phyloP scores from a whole-genome alignment of 345 rosid genomes.

The Eucalyptus caleyi region DNA sequence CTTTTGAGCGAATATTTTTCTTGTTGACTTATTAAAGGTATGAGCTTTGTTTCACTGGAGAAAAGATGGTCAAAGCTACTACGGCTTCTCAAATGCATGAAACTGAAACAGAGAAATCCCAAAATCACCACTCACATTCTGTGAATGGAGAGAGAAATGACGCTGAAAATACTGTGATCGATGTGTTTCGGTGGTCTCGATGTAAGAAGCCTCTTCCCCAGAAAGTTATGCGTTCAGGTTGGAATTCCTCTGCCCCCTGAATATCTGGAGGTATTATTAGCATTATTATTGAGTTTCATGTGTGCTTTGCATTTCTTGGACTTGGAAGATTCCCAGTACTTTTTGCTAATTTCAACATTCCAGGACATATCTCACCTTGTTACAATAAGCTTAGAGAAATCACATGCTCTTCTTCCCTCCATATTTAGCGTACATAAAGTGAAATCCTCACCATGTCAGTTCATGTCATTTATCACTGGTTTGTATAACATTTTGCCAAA shows the following conservation, averaged over 20 bases:
- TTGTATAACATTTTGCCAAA: background rate
- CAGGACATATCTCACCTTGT: background rate
- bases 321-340: background rate
- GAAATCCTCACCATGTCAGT: background rate
- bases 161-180: slow-evolving; percentile 44
- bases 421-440: background rate
- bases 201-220: slow-evolving; percentile 92
- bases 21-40: slow-evolving; percentile 28
- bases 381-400: background rate
- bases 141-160: slow-evolving; percentile 72
- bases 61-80: slow-evolving; percentile 62
- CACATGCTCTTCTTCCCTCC: background rate
- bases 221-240: slow-evolving; percentile 65
- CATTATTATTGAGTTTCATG: background rate
- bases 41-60: slow-evolving; percentile 88
- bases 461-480: background rate
- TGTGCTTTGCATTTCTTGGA: background rate
- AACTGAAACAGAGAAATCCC: slow-evolving; percentile 52
- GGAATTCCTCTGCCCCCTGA: slow-evolving; percentile 90
- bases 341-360: background rate
- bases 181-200: slow-evolving; percentile 87
- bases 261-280: slow-evolving; percentile 56
- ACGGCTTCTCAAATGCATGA: slow-evolving; percentile 40
- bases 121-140: slow-evolving; percentile 41
- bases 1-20: background rate